Percentiles rank a stretch among this genome's conserved stretches.
phyloP scores from a whole-genome alignment of 257 asterid genomes.

The Nyctanthes arbortristis region DNA sequence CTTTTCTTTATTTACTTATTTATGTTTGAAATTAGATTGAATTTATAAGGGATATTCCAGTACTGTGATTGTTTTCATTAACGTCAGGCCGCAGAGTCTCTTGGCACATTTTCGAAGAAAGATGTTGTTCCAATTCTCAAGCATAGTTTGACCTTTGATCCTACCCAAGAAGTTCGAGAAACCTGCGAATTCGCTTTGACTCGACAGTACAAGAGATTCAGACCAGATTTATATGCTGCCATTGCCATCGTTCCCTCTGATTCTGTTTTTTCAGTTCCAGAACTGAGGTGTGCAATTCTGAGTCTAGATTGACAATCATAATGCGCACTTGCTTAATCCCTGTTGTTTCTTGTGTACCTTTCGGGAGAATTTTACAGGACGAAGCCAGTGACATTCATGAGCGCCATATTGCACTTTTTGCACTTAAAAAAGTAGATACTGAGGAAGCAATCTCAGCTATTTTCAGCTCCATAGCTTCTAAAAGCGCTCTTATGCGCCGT shows the following conservation, averaged over 20 bases:
- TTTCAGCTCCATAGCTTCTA: slow-evolving; percentile 69
- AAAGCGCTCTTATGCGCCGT: slow-evolving; percentile 32
- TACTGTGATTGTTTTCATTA: background rate
- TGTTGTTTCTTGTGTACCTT: slow-evolving; percentile 17
- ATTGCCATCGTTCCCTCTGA: slow-evolving; percentile 70
- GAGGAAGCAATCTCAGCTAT: slow-evolving; percentile 80
- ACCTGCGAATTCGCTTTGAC: slow-evolving; percentile 93
- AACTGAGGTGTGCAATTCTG: slow-evolving; percentile 55
- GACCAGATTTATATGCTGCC: no score
- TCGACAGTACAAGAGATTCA: slow-evolving; percentile 31
- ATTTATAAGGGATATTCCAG: background rate
- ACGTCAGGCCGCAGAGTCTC: slow-evolving; percentile 77
- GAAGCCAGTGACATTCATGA: slow-evolving; percentile 81
- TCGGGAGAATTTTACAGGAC: slow-evolving; percentile 57
- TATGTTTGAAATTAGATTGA: no score
- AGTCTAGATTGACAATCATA: background rate
- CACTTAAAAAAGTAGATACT: slow-evolving; percentile 74
- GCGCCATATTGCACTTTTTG: slow-evolving; percentile 93
- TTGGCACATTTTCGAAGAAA: slow-evolving; percentile 62
- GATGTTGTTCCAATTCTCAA: slow-evolving; percentile 47
- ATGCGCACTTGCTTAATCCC: background rate
- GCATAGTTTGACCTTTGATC: slow-evolving; percentile 71
- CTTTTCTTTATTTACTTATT: slow-evolving; percentile 9
- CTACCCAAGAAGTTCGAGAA: slow-evolving; percentile 92
- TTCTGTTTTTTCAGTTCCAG: slow-evolving; percentile 61